Conservation (phyloP, 352 stramenopile genomes). For the Globisporangium takayamanum region DNA sequence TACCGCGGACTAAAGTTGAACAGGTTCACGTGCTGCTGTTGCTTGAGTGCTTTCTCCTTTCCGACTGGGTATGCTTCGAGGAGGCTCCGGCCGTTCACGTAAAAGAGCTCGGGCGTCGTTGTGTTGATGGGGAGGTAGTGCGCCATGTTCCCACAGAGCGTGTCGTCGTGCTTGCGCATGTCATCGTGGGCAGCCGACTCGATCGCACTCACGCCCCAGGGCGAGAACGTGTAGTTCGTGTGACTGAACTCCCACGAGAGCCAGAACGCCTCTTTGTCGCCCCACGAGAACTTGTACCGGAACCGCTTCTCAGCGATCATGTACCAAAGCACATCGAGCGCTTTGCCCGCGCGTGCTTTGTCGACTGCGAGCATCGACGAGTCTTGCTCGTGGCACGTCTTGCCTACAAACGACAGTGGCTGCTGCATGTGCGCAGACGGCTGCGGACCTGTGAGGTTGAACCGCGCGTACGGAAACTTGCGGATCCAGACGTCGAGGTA, state of each 20-base stretch:
- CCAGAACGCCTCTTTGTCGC: conserved; percentile 76
- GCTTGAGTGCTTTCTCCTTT: conserved; percentile 17
- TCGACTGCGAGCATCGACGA: conserved; percentile 69
- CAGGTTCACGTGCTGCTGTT: conserved; percentile 6
- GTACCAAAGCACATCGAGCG: conserved; percentile 59
- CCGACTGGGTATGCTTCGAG: conserved; percentile 38
- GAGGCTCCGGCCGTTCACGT: conserved; percentile 52
- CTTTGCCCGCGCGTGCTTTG: conserved; percentile 36
- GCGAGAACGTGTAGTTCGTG: conserved; percentile 53
- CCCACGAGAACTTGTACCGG: conserved; percentile 54
- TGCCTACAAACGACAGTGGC: conserved; percentile 33
- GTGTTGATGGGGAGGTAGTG: conserved; percentile 43
- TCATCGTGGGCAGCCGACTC: conserved; percentile 43
- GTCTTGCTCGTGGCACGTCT: conserved; percentile 60
- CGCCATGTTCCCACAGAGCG: conserved; percentile 58
- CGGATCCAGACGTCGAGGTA: conserved; percentile 49
- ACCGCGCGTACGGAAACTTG: conserved; percentile 50
- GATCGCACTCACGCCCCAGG: conserved; percentile 49
- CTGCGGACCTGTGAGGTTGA: conserved; percentile 23
- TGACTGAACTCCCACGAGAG: conserved; percentile 57
- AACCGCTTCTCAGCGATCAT: conserved; percentile 65
- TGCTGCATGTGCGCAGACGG: conserved; percentile 25
- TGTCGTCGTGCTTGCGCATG: conserved; percentile 43
- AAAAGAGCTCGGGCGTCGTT: conserved; percentile 30
- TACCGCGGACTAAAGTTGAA: conserved; percentile 12